Percentiles rank a stretch among this genome's conserved stretches.
phyloP scores from a whole-genome alignment of 129 eudicot genomes.

The Flaveria trinervia region DNA sequence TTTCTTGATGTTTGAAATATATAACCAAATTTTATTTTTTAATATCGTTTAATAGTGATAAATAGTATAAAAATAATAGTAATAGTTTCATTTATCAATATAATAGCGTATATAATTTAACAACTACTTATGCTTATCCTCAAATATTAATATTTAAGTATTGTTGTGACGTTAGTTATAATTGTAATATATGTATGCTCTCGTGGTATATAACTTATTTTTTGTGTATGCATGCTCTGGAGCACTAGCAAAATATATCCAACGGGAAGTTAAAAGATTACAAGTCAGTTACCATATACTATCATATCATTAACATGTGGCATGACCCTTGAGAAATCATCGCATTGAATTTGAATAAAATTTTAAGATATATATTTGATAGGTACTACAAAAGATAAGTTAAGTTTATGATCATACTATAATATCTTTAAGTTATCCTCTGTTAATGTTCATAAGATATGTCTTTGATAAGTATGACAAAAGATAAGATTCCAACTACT shows the following conservation, averaged over 20 bases:
- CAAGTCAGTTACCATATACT: no score
- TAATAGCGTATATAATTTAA: background rate
- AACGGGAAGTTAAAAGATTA: background rate
- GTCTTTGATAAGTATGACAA: no score
- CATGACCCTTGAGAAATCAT: no score
- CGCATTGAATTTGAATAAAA: no score
- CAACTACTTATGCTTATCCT: background rate
- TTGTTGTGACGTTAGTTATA: background rate
- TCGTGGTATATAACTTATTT: background rate
- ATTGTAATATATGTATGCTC: background rate
- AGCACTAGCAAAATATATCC: constrained; percentile 1
- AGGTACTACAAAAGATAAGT: no score
- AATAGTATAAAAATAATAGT: background rate
- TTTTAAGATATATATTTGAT: no score
- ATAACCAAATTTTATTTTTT: background rate
- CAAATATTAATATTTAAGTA: background rate
- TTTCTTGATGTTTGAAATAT: background rate
- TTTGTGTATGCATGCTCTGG: background rate
- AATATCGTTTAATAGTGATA: no score
- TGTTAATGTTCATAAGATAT: no score
- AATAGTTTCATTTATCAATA: background rate
- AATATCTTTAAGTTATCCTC: no score
- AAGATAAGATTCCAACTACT: no score
- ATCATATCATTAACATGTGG: no score
- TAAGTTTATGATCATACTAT: no score